These are phyloP conservation scores for Mucor piriformis DNA, from an alignment of 371 early-diverging fungal species.

Conservation along the genomic window DNA sequence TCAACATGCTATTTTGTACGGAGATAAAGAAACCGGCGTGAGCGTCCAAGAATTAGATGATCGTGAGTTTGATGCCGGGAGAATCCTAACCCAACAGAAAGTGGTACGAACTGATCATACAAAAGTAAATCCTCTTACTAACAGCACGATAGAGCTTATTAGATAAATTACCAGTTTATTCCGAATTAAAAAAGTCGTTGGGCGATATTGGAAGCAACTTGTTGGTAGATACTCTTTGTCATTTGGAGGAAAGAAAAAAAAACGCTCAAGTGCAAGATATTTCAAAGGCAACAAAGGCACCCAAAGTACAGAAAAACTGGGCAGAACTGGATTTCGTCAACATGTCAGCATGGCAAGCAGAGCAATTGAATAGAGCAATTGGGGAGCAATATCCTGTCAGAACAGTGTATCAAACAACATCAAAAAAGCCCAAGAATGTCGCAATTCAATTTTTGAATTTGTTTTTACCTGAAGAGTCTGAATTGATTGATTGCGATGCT, in stretches of 20 bases:
- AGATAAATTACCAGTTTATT: conserved; percentile 27
- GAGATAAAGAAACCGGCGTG: conserved; percentile 80
- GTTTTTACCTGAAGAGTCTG: conserved; percentile 25
- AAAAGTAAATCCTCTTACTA: not conserved
- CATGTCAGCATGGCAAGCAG: conserved; percentile 66
- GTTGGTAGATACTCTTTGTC: conserved; percentile 61
- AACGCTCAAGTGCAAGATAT: conserved; percentile 69
- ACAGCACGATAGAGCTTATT: not conserved
- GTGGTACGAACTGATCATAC: conserved; percentile 33
- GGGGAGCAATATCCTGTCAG: conserved; percentile 56
- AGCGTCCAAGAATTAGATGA: conserved; percentile 86
- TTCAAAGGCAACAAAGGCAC: conserved; percentile 70
- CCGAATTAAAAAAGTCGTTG: conserved; percentile 39
- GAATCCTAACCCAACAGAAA: conserved; percentile 72
- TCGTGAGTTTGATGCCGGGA: conserved; percentile 83
- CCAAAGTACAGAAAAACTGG: conserved; percentile 66
- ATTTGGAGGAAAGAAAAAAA: conserved; percentile 58
- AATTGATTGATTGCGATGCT: not conserved
- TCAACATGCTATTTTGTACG: conserved; percentile 82
- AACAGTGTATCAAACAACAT: not conserved
- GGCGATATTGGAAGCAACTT: conserved; percentile 68
- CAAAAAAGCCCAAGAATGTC: conserved; percentile 19
- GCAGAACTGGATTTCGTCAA: conserved; percentile 63
- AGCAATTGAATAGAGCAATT: conserved; percentile 73
- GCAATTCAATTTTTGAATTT: conserved; percentile 33